Evolutionary conservation across 805 yeast genomes (phyloP).

Genomic region (Kazachstania kunashirensis): DNA sequence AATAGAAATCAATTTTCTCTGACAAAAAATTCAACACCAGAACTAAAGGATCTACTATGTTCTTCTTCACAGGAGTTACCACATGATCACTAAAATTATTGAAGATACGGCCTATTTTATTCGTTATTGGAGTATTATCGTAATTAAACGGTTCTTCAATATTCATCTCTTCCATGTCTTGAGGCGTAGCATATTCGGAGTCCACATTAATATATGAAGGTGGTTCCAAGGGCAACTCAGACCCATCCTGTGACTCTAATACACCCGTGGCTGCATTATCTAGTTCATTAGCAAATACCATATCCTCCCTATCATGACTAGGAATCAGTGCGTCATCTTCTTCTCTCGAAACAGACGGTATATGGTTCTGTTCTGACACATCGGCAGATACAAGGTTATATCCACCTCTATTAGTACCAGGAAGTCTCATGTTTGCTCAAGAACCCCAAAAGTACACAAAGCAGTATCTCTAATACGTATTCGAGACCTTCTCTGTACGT

Average conservation of each 20-base stretch:
- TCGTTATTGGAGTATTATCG: conserved; percentile 1
- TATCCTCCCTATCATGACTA: too few species aligned
- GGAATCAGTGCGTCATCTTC: background rate
- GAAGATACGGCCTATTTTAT: conserved; percentile 13
- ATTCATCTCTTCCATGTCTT: background rate
- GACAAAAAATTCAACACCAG: conserved; percentile 27
- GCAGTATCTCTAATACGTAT: too few species aligned
- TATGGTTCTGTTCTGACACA: too few species aligned
- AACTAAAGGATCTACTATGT: conserved; percentile 40
- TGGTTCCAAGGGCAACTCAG: conserved; percentile 25
- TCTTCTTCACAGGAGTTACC: conserved; percentile 32
- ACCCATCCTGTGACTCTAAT: conserved; percentile 3
- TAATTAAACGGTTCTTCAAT: background rate
- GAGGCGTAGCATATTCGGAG: background rate
- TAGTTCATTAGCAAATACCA: background rate
- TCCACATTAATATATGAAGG: conserved; percentile 20
- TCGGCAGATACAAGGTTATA: too few species aligned
- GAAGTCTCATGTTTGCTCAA: too few species aligned
- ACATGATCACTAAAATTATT: conserved; percentile 25
- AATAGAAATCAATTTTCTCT: conserved; percentile 43
- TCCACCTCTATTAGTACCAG: too few species aligned
- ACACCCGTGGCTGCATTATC: conserved; percentile 6
- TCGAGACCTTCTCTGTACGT: too few species aligned
- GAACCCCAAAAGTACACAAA: too few species aligned
- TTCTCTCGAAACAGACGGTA: too few species aligned